phyloP scores from a whole-genome alignment of 768 basidiomycete genomes.

The Leccinum sublutescens region DNA sequence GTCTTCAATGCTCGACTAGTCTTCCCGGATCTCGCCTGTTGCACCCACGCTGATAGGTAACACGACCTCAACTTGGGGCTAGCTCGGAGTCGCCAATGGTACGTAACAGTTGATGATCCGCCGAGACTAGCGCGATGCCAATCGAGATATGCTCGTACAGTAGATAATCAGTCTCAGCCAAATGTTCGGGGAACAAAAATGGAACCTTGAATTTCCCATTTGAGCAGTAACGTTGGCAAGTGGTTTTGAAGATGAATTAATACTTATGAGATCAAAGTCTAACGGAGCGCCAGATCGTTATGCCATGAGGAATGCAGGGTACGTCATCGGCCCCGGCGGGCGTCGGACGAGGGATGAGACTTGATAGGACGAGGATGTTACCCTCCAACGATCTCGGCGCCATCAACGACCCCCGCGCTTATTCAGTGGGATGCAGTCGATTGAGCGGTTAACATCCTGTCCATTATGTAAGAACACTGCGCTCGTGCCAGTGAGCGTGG shows the following conservation, averaged over 20 bases:
- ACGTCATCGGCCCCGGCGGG: neutral
- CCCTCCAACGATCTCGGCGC: neutral
- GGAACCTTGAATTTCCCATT: neutral
- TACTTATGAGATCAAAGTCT: neutral
- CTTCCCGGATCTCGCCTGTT: neutral
- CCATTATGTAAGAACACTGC: neutral
- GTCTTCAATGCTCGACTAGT: constrained; percentile 6
- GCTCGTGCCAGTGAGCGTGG: neutral
- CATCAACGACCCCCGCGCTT: neutral
- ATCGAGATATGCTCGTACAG: too few species aligned
- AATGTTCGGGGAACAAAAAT: neutral
- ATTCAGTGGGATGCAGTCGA: neutral
- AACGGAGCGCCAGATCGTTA: neutral
- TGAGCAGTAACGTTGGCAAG: neutral
- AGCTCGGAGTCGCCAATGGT: neutral
- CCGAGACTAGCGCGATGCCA: neutral
- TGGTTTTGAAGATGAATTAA: neutral
- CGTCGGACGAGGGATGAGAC: neutral
- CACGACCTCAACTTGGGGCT: neutral
- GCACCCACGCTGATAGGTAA: neutral
- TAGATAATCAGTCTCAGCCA: too few species aligned
- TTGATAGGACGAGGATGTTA: constrained; percentile 17
- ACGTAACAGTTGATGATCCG: too few species aligned
- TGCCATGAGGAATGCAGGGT: neutral
- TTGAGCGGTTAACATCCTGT: neutral